Conservation (phyloP, 768 basidiomycete species). For the Lactarius evosmus region DNA sequence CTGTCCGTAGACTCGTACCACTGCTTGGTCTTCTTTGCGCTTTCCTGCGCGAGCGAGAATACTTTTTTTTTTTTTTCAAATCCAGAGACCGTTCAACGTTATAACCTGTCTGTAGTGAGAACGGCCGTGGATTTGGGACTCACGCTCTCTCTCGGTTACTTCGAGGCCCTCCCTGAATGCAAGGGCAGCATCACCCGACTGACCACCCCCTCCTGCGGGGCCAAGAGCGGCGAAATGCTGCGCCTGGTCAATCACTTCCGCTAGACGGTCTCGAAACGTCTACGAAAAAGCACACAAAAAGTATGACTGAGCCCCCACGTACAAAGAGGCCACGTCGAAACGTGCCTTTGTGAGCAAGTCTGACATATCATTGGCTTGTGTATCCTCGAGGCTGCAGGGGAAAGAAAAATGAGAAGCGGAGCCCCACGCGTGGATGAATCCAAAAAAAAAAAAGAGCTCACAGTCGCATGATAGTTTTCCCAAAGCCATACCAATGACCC, state of each 20-base stretch:
- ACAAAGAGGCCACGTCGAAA: not conserved
- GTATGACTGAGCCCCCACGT: not conserved
- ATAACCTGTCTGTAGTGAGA: slow-evolving; percentile 13
- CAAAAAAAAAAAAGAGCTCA: slow-evolving; percentile 36
- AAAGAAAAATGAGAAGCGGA: not conserved
- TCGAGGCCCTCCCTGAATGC: slow-evolving; percentile 90
- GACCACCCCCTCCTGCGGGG: slow-evolving; percentile 49
- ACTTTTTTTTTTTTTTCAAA: slow-evolving; percentile 45
- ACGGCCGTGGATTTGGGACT: slow-evolving; percentile 35
- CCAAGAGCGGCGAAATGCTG: slow-evolving; percentile 81
- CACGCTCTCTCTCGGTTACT: slow-evolving; percentile 87
- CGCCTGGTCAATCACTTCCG: slow-evolving; percentile 82
- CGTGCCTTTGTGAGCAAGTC: slow-evolving; percentile 63
- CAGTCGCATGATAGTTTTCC: slow-evolving; percentile 83
- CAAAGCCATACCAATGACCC: slow-evolving; percentile 91
- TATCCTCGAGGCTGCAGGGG: slow-evolving; percentile 63
- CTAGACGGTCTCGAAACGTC: slow-evolving; percentile 74
- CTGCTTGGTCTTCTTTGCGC: slow-evolving; percentile 65
- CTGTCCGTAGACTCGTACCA: slow-evolving; percentile 82
- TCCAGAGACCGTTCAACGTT: not conserved
- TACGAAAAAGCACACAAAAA: slow-evolving; percentile 37
- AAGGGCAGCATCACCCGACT: slow-evolving; percentile 58
- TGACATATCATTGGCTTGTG: slow-evolving; percentile 68
- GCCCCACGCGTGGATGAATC: not conserved
- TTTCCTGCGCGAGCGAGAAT: slow-evolving; percentile 82